Conservation (phyloP, 1,139 yeast genomes). For the Dujonia santamariae region DNA sequence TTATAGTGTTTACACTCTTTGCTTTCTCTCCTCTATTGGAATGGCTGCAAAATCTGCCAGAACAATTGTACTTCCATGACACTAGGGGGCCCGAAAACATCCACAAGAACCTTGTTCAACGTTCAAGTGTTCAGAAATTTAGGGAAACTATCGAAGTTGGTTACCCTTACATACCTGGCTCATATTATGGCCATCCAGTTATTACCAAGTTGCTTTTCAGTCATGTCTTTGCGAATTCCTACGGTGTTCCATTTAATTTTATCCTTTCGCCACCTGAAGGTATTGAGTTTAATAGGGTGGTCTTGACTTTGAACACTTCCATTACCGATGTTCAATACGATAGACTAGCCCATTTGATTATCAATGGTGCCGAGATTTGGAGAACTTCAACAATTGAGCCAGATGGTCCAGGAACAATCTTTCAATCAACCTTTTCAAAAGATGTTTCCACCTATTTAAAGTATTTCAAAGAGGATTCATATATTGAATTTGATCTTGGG, state of each 20-base stretch:
- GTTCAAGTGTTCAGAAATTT: no score
- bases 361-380: constrained; percentile 63
- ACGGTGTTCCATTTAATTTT: constrained; percentile 51
- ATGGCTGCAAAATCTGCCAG: no score
- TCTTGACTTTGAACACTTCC: constrained; percentile 46
- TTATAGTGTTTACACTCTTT: no score
- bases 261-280: constrained; percentile 32
- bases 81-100: no score
- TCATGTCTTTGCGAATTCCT: constrained; percentile 54
- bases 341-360: constrained; percentile 56
- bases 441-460: constrained; percentile 53
- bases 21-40: no score
- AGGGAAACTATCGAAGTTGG: constrained; percentile 6
- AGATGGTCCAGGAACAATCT: constrained; percentile 17
- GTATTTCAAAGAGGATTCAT: constrained; percentile 34
- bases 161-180: constrained; percentile 16
- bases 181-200: constrained; percentile 39
- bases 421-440: constrained; percentile 39
- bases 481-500: constrained; percentile 47
- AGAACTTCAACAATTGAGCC: constrained; percentile 75
- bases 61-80: no score
- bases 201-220: constrained; percentile 35
- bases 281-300: constrained; percentile 48
- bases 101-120: no score
- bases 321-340: constrained; percentile 64